phyloP scores from a whole-genome alignment of 202 grass and related monocot genomes.

The Elaeis oleifera region DNA sequence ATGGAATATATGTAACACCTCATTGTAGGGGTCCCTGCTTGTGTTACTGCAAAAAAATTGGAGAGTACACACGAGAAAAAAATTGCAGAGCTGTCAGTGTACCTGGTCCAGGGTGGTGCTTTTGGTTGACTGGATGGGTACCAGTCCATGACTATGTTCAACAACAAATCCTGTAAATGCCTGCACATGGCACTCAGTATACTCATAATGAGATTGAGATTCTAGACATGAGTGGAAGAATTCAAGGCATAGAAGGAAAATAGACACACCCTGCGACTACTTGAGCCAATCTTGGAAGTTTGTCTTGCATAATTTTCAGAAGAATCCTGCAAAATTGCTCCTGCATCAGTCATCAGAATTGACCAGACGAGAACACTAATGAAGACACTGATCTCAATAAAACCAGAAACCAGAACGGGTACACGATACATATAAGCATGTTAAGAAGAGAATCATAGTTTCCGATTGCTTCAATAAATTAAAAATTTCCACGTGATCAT shows the following conservation, averaged over 20 bases:
- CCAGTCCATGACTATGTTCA: conserved; percentile 49
- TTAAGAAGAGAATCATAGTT: background rate
- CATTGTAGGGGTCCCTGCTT: background rate
- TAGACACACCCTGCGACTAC: conserved; percentile 30
- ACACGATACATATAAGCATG: background rate
- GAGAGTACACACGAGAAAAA: background rate
- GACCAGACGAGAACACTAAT: background rate
- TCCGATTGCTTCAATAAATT: background rate
- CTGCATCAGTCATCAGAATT: background rate
- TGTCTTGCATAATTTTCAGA: conserved; percentile 14
- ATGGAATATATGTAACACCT: background rate
- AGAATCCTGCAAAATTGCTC: conserved; percentile 30
- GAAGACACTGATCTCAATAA: too few relatives aligned
- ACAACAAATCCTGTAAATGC: conserved; percentile 76
- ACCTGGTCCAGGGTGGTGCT: conserved; percentile 34
- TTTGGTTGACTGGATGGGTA: conserved; percentile 29
- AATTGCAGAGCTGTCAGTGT: conserved; percentile 1
- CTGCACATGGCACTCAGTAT: conserved; percentile 22
- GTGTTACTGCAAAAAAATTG: background rate
- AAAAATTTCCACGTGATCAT: too few relatives aligned
- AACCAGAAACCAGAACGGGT: too few relatives aligned
- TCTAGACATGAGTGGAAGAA: conserved; percentile 11
- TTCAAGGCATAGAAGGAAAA: background rate
- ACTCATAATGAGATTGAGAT: conserved; percentile 10
- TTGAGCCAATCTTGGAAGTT: conserved; percentile 30